Evolutionary conservation across 768 basidiomycete genomes (phyloP).

Genomic region (Serendipita sp.): DNA sequence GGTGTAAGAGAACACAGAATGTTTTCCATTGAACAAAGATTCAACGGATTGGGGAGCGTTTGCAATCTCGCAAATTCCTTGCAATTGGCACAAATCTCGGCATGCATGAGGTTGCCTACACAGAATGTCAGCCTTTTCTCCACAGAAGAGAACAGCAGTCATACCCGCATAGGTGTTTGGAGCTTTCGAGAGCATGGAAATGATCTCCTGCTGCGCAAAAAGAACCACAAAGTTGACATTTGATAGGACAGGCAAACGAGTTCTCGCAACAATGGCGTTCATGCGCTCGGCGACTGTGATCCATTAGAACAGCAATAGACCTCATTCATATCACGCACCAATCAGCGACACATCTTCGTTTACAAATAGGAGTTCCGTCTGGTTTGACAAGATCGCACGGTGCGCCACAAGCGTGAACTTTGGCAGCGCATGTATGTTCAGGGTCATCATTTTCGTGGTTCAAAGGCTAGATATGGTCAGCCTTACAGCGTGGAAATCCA

Average conservation of each 20-base stretch:
- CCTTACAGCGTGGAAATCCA: not conserved
- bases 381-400: conserved; percentile 17
- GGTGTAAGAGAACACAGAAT: conserved; percentile 49
- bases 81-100: conserved; percentile 24
- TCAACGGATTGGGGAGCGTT: conserved; percentile 43
- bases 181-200: conserved; percentile 32
- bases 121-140: not conserved
- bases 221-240: conserved; percentile 40
- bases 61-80: conserved; percentile 44
- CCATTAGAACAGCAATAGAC: no score
- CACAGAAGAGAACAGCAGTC: conserved; percentile 8
- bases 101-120: conserved; percentile 42
- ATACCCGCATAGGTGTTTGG: conserved; percentile 43
- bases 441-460: conserved; percentile 29
- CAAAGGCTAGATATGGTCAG: conserved; percentile 23
- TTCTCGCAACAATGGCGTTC: conserved; percentile 34
- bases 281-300: conserved; percentile 30
- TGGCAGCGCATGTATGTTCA: conserved; percentile 28
- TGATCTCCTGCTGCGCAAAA: conserved; percentile 34
- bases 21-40: conserved; percentile 42
- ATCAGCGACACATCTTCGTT: conserved; percentile 22
- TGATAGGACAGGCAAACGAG: conserved; percentile 34
- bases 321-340: conserved; percentile 8
- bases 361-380: conserved; percentile 26
- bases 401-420: conserved; percentile 39